Evolutionary conservation across 164 flowering plant species (phyloP), one percentile per base, ranked within the genome.

Genomic region (Vitis amurensis): DNA sequence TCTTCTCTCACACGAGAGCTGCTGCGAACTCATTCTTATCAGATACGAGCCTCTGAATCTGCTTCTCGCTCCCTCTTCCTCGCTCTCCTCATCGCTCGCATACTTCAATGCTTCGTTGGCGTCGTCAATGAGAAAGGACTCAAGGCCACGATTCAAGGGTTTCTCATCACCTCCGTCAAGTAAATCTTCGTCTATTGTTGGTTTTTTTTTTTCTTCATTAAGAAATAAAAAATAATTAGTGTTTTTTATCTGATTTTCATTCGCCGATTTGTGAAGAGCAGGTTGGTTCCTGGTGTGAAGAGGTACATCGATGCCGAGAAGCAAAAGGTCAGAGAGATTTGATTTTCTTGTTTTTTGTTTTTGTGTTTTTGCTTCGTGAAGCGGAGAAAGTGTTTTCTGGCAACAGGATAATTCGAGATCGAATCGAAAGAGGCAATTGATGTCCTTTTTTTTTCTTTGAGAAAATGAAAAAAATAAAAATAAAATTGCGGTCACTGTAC

Each of bases 251-350:
- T 64, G 58, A 17, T 64, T 31, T 63, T 31, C 31, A 29, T 30
- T 59, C 47, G 3, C 14, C 17, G 27, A 29, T 49, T 6, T 29
- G 51, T 11, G 10, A 16, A 31, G 16, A n/a, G 48, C 75, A 92
- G 97, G 80, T 82, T 89, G 86, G 73, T 94, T 48, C 97, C 98
- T 50, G 88, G 85, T 29, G 97, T 89, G 68, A 80, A 75, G 66
- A 79, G 75, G 48, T 86, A 88, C 70, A 88, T 94, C 16, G 95
- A 91, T 71, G 88, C 88, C 1, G 86, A 94, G 84, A 94, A 94
- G 71, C 91, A 89, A 65, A 94, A 94, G 97, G 97, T 88, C 23
- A 66, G 77, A 30, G 27, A 17, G 63, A 0, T 68, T 11, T 6
- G 0, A 37, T 16, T 50, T 16, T 11, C 44, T 49, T 29, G 53